Percentiles rank a stretch among this genome's conserved stretches.
Evolutionary conservation across 2,329 filamentous ascomycete species (phyloP).

Genomic region (Diaporthe sp.): DNA sequence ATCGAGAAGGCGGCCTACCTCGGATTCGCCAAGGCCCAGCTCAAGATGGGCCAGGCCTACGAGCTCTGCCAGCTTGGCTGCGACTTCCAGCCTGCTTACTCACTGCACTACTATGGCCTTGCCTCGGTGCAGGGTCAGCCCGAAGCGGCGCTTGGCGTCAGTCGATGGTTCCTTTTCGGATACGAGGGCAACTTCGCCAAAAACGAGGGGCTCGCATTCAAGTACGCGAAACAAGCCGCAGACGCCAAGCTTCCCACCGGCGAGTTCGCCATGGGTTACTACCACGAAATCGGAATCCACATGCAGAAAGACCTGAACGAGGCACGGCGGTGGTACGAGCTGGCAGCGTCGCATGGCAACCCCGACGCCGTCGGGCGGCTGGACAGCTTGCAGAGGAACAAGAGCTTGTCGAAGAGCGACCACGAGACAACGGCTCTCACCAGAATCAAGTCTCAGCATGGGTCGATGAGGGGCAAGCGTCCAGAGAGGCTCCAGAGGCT

Average conservation of each 20-base stretch:
- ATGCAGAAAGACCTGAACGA: constrained; percentile 85
- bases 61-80: constrained; percentile 94
- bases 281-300: constrained; percentile 95
- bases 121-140: constrained; percentile 92
- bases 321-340: constrained; percentile 89
- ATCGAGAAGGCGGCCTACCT: constrained; percentile 97
- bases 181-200: constrained; percentile 93
- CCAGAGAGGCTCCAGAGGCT: constrained; percentile 63
- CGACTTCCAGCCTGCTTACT: constrained; percentile 93
- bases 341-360: constrained; percentile 90
- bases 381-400: constrained; percentile 84
- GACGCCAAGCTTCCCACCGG: constrained; percentile 84
- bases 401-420: constrained; percentile 87
- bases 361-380: constrained; percentile 86
- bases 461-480: constrained; percentile 71
- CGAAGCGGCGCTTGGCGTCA: constrained; percentile 95
- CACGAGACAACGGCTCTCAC: constrained; percentile 92
- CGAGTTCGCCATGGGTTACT: constrained; percentile 97
- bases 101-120: constrained; percentile 94
- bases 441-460: constrained; percentile 85
- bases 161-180: constrained; percentile 98
- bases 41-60: constrained; percentile 97
- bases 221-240: constrained; percentile 89
- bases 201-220: constrained; percentile 93
- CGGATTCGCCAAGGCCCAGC: constrained; percentile 94